Conservation (phyloP, 805 yeast genomes). For the Suhomyces vadensis region DNA sequence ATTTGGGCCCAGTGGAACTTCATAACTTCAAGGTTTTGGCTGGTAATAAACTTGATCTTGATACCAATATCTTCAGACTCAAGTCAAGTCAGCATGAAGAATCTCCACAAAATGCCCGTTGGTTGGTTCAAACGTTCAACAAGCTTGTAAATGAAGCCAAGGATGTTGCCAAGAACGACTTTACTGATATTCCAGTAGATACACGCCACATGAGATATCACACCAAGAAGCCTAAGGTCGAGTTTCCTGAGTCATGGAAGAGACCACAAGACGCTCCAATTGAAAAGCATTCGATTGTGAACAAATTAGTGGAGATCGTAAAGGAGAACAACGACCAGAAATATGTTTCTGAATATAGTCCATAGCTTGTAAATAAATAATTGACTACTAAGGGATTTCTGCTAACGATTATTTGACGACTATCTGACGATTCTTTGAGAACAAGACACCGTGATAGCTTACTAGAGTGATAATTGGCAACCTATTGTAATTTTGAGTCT, state of each 20-base stretch:
- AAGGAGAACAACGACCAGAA: slow-evolving; percentile 34
- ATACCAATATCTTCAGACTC: slow-evolving; percentile 60
- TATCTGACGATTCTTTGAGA: too few relatives aligned
- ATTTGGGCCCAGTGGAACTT: slow-evolving; percentile 49
- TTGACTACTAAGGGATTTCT: slow-evolving; percentile 6
- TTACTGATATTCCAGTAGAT: slow-evolving; percentile 80
- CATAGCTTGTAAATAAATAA: slow-evolving; percentile 17
- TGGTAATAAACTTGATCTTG: slow-evolving; percentile 71
- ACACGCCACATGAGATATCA: slow-evolving; percentile 61
- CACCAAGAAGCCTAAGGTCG: slow-evolving; percentile 35
- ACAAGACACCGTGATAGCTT: too few relatives aligned
- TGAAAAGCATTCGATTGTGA: slow-evolving; percentile 36
- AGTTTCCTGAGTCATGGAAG: slow-evolving; percentile 80
- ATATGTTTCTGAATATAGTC: slow-evolving; percentile 27
- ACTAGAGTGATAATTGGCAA: too few relatives aligned
- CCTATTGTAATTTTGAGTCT: too few relatives aligned
- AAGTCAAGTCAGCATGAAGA: slow-evolving; percentile 66
- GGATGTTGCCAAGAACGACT: slow-evolving; percentile 57
- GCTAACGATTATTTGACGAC: too few relatives aligned
- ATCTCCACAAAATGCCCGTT: slow-evolving; percentile 84
- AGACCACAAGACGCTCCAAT: slow-evolving; percentile 66
- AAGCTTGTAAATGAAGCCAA: slow-evolving; percentile 65
- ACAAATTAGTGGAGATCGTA: slow-evolving; percentile 33
- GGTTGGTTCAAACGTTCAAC: slow-evolving; percentile 62
- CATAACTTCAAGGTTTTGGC: slow-evolving; percentile 81